Conservation (phyloP, 2,329 filamentous ascomycete genomes). For the Metarhizium sp. region DNA sequence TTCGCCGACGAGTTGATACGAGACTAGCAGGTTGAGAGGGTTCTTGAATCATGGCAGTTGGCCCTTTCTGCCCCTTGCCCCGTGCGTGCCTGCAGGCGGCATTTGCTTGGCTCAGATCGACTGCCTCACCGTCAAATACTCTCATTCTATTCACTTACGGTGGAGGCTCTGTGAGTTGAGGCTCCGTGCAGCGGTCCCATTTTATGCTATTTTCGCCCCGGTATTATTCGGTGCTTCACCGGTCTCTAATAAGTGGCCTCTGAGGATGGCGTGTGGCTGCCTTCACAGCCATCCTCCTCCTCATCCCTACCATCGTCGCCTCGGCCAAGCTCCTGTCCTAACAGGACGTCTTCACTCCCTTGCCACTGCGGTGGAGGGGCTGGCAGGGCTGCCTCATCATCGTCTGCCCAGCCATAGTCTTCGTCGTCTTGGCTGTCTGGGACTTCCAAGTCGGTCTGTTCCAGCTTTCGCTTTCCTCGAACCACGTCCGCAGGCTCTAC, state of each 20-base stretch:
- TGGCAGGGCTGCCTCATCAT: conserved; percentile 52
- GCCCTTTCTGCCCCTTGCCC: not conserved
- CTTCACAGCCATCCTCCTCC: conserved; percentile 8
- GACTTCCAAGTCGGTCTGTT: conserved; percentile 48
- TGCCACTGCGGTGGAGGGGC: conserved; percentile 57
- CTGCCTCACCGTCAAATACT: not conserved
- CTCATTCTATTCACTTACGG: not conserved
- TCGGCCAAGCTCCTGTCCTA: conserved; percentile 36
- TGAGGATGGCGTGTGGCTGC: conserved; percentile 4
- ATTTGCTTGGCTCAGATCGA: not conserved
- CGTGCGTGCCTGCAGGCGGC: not conserved
- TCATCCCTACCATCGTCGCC: conserved; percentile 23
- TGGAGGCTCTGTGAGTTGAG: conserved; percentile 1
- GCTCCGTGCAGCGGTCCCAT: conserved; percentile 3
- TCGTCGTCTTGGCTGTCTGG: conserved; percentile 58
- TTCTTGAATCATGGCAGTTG: conserved; percentile 3
- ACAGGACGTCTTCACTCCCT: conserved; percentile 54
- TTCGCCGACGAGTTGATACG: conserved; percentile 12
- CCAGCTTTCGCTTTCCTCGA: conserved; percentile 53
- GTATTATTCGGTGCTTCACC: conserved; percentile 20
- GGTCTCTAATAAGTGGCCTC: conserved; percentile 8
- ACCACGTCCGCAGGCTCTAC: conserved; percentile 25
- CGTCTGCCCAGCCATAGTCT: conserved; percentile 64
- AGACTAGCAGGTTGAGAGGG: not conserved
- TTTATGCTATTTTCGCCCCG: conserved; percentile 8